These are phyloP conservation scores for Aureobasidium sp. DNA, from an alignment of 2,329 filamentous ascomycete genomes.

Conservation along the genomic window DNA sequence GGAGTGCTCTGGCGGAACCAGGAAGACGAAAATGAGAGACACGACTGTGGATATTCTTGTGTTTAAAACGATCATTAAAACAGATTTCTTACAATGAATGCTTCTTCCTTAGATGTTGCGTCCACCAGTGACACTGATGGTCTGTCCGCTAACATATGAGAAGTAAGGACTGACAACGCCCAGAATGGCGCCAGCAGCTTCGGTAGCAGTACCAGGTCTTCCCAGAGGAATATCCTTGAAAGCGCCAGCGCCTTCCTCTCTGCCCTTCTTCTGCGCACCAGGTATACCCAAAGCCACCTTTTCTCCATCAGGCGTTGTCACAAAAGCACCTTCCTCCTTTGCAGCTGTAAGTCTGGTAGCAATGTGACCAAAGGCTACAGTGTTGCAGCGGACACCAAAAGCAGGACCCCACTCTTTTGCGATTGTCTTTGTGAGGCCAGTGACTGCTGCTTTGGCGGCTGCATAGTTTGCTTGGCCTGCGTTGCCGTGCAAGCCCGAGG, in stretches of 20 bases:
- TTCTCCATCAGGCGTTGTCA: conserved; percentile 67
- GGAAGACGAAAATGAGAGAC: background rate
- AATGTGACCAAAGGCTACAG: conserved; percentile 78
- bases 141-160: conserved; percentile 80
- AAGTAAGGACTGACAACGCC: conserved; percentile 76
- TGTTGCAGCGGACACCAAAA: conserved; percentile 78
- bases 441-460: conserved; percentile 75
- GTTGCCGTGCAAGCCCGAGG: conserved; percentile 77
- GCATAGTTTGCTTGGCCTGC: conserved; percentile 88
- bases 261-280: conserved; percentile 46
- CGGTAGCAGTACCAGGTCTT: conserved; percentile 67
- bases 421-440: conserved; percentile 79
- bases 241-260: conserved; percentile 34
- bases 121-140: conserved; percentile 78
- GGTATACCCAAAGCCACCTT: conserved; percentile 72
- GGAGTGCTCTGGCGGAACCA: background rate
- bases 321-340: conserved; percentile 77
- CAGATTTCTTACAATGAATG: background rate
- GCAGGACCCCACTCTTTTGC: conserved; percentile 83
- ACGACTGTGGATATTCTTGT: background rate
- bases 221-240: conserved; percentile 66
- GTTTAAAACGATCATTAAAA: background rate
- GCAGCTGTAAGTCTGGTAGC: conserved; percentile 71
- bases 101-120: conserved; percentile 48
- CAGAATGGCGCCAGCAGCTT: conserved; percentile 71